A percentile compares a stretch with the other conserved stretches of the same genome.
These are phyloP conservation scores for Melocanna baccifera DNA, from an alignment of 176 grass and related monocot genomes.

Conservation along the genomic window DNA sequence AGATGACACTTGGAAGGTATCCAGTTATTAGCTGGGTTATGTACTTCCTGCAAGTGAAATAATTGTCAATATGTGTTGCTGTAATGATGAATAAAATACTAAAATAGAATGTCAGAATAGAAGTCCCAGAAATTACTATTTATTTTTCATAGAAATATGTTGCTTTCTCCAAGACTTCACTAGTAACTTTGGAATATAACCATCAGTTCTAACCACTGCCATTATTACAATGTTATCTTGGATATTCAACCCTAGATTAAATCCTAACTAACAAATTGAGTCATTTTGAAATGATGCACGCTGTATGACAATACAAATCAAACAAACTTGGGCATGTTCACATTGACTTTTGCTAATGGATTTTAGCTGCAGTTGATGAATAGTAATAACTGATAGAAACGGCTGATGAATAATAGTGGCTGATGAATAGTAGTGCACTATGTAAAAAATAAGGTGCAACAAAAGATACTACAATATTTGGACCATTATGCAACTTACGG, in stretches of 20 bases:
- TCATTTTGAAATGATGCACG: not conserved
- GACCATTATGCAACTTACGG: no score
- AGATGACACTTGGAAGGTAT: conserved; percentile 90
- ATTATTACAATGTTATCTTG: not conserved
- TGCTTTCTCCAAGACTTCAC: not conserved
- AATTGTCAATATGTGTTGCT: conserved; percentile 22
- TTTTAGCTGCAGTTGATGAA: no score
- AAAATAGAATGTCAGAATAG: conserved; percentile 13
- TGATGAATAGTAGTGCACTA: no score
- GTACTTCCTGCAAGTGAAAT: conserved; percentile 49
- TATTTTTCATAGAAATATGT: conserved; percentile 3
- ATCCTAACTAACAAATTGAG: not conserved
- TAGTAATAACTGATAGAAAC: no score
- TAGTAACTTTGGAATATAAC: conserved; percentile 6
- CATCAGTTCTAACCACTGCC: not conserved
- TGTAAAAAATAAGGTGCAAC: no score
- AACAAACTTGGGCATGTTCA: no score
- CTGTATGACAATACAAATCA: not conserved
- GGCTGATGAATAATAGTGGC: no score
- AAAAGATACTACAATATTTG: no score
- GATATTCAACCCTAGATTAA: conserved; percentile 1
- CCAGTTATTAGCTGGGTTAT: conserved; percentile 78
- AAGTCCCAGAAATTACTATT: not conserved
- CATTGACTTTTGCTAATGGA: no score
- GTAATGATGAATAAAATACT: conserved; percentile 3